Evolutionary conservation across 345 rosid species (phyloP).

Genomic region (Angophora floribunda): DNA sequence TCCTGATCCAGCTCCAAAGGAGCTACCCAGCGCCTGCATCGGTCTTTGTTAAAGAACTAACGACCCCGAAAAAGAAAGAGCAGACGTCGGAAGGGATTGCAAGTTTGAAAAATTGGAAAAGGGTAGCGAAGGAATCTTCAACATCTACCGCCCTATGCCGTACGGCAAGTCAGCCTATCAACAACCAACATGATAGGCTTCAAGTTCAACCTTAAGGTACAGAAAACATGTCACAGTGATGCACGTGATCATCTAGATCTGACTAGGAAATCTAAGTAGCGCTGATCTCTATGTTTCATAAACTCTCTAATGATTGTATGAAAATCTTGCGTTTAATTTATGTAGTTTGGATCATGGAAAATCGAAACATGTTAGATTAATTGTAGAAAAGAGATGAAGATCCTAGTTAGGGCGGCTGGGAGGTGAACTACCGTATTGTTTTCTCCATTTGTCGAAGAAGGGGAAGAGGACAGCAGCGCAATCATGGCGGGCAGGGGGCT

Average conservation of each 20-base stretch:
- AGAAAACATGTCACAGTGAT: neutral
- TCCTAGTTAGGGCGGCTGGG: neutral
- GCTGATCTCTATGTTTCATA: neutral
- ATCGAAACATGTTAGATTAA: neutral
- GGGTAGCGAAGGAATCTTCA: neutral
- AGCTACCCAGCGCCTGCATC: neutral
- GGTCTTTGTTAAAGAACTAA: neutral
- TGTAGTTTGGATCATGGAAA: neutral
- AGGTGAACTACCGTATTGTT: constrained; percentile 13
- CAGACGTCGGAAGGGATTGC: neutral
- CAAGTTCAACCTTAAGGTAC: neutral
- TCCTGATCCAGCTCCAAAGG: neutral
- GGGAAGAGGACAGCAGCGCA: constrained; percentile 19
- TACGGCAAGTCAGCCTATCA: neutral
- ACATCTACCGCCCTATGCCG: neutral
- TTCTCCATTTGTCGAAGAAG: constrained; percentile 22
- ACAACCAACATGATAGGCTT: neutral
- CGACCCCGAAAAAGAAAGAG: neutral
- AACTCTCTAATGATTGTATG: neutral
- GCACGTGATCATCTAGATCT: neutral
- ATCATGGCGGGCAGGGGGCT: constrained; percentile 9
- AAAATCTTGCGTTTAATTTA: neutral
- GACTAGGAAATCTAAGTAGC: neutral
- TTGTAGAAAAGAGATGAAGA: neutral
- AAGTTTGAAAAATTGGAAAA: neutral